phyloP scores from a whole-genome alignment of 1,284 basidiomycete genomes.

The Tilletia horrida region DNA sequence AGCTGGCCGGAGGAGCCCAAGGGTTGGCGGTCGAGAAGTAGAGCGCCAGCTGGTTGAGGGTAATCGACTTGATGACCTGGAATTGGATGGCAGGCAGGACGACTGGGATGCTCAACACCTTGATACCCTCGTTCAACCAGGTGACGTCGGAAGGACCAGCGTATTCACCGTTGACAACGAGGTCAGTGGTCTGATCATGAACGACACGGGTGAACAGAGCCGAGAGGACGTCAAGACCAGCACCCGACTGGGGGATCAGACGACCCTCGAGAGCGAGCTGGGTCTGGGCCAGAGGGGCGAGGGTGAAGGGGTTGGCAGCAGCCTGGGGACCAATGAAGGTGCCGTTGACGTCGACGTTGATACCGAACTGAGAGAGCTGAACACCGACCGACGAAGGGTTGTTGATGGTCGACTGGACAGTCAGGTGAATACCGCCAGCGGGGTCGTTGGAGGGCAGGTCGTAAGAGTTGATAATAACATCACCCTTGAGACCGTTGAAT shows the following conservation, averaged over 20 bases:
- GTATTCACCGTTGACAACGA: conserved; percentile 65
- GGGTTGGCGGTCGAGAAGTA: conserved; percentile 64
- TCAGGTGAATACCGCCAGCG: conserved; percentile 70
- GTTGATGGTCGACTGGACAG: conserved; percentile 63
- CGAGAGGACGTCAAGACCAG: conserved; percentile 65
- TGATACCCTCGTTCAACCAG: conserved; percentile 74
- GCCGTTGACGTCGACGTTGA: conserved; percentile 63
- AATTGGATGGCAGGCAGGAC: conserved; percentile 68
- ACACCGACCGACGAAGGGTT: conserved; percentile 78
- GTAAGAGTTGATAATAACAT: conserved; percentile 68
- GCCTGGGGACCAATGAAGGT: conserved; percentile 65
- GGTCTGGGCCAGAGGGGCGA: conserved; percentile 63
- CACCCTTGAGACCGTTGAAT: conserved; percentile 67
- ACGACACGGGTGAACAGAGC: conserved; percentile 71
- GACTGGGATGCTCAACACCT: conserved; percentile 64
- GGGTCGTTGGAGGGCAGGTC: conserved; percentile 72
- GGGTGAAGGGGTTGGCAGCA: conserved; percentile 60
- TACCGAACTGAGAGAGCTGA: conserved; percentile 65
- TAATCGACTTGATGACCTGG: conserved; percentile 67
- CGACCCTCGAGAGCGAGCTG: conserved; percentile 65
- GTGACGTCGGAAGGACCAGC: conserved; percentile 66
- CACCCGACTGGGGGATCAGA: conserved; percentile 64
- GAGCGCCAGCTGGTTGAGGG: conserved; percentile 66
- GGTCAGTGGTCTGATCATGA: conserved; percentile 65
- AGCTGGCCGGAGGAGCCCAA: conserved; percentile 62